Conservation (phyloP, 2,329 filamentous ascomycete species). For the Talaromyces sp. region DNA sequence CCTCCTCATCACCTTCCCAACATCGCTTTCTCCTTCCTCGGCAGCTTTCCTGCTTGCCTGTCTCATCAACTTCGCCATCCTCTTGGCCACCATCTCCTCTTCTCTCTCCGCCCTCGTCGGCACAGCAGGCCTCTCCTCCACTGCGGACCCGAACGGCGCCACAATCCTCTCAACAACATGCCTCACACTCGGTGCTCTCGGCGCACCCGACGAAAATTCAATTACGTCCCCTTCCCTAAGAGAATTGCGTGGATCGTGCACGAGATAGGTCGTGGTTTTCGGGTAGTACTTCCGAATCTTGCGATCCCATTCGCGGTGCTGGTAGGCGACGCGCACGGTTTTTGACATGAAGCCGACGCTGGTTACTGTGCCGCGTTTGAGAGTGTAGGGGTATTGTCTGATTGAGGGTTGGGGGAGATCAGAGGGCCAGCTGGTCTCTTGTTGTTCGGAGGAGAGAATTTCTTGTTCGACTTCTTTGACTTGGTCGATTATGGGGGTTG, state of each 20-base stretch:
- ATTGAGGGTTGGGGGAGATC: conserved; percentile 23
- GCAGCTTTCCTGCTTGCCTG: conserved; percentile 28
- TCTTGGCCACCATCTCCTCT: conserved; percentile 28
- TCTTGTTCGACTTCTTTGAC: neutral
- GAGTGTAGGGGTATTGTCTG: conserved; percentile 34
- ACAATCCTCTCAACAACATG: conserved; percentile 44
- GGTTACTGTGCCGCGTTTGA: conserved; percentile 39
- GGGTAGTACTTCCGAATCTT: conserved; percentile 39
- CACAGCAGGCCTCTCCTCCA: conserved; percentile 37
- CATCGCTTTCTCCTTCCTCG: conserved; percentile 21
- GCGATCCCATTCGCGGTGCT: conserved; percentile 34
- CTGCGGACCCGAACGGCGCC: conserved; percentile 36
- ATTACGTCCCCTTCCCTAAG: conserved; percentile 44
- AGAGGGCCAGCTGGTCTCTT: neutral
- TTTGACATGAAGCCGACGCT: conserved; percentile 42
- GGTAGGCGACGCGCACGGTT: conserved; percentile 38
- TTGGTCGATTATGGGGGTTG: neutral
- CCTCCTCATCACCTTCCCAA: conserved; percentile 21
- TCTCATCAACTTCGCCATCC: conserved; percentile 31
- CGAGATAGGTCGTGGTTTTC: conserved; percentile 32
- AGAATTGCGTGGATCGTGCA: conserved; percentile 40
- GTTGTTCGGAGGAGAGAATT: neutral
- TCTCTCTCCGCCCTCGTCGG: conserved; percentile 35
- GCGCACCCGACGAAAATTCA: conserved; percentile 41
- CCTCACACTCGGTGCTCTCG: conserved; percentile 36